These are phyloP conservation scores for Bruguiera parviflora DNA, from an alignment of 345 rosid genomes.

Conservation along the genomic window DNA sequence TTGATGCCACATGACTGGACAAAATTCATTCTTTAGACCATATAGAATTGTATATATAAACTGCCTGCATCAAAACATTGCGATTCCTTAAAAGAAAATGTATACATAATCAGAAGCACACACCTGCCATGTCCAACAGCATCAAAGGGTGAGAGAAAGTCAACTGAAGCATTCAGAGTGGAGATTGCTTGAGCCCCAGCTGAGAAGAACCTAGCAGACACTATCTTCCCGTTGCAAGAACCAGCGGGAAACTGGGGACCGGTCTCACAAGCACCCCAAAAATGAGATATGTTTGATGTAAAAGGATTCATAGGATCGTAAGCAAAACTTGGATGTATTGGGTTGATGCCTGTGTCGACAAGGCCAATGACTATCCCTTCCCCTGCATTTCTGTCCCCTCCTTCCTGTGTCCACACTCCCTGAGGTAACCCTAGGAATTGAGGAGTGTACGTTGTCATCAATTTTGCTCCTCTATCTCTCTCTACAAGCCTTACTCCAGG, in stretches of 20 bases:
- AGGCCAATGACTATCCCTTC: constrained; percentile 72
- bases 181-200: constrained; percentile 72
- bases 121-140: constrained; percentile 88
- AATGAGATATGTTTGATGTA: constrained; percentile 44
- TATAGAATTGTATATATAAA: neutral
- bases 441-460: constrained; percentile 84
- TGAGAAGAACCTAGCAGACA: constrained; percentile 71
- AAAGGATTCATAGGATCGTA: constrained; percentile 35
- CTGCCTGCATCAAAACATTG: too few relatives aligned
- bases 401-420: constrained; percentile 47
- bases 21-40: neutral
- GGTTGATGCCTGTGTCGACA: constrained; percentile 78
- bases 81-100: neutral
- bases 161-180: constrained; percentile 55
- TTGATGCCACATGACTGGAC: constrained; percentile 78
- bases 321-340: constrained; percentile 69
- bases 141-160: constrained; percentile 76
- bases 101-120: neutral
- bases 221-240: constrained; percentile 79
- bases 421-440: constrained; percentile 58
- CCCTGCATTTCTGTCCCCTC: constrained; percentile 49
- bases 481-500: constrained; percentile 62
- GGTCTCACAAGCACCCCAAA: constrained; percentile 65
- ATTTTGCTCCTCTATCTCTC: constrained; percentile 73
- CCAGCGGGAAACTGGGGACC: constrained; percentile 56